Base-by-base conservation (phyloP, 768 basidiomycete genomes). In the Suillus spraguei region DNA sequence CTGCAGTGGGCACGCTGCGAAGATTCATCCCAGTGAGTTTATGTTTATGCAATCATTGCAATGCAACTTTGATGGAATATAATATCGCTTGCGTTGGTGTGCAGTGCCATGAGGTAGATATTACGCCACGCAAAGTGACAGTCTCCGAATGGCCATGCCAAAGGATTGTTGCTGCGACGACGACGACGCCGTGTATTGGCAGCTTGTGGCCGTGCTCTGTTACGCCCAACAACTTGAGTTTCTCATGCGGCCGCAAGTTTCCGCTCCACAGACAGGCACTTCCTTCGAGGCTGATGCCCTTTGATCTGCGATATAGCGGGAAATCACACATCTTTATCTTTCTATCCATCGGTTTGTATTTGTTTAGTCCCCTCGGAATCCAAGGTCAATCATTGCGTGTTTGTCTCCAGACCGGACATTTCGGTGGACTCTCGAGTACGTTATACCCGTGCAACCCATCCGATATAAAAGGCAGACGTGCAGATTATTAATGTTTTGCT, bases 231-330 rank as follows among this genome's bases (percentile, higher is more conserved):
- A 2, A 10, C 35, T 36, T n/a, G 13, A 55, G 16, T 28, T 58
- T 58, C 38, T 58, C 55, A 58, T 32, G 56, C 56, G 56, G 56
- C 28, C 36, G 55, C 38, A 58, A 39, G 3, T 58, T 58, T 7
- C 56, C 39, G 39, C 56, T 58, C 56, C 56, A 58, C 56, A 28
- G 52, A 35, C 52, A 53, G 52, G 52, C 52, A 35, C 52, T 53
- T 53, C 0, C 20, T 42, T 58, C 39, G 56, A 58, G 56, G 56
- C 56, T 28, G 55, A 39, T 49, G 28, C 28, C 49, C 38, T 24
- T 17, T 56, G 55, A 56, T 58, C 55, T 54, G 53, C 7, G 33
- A 24, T 24, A 55, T 11, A 39, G 16, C 24, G 24, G 11, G 8
- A 56, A 39, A 39, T 39, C 24, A 3, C 54, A 54, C 6, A 36